Evolutionary conservation across 495 filamentous ascomycete genomes (phyloP), one percentile per base, ranked within the genome.

Genomic region (Cladorrhinum samala): DNA sequence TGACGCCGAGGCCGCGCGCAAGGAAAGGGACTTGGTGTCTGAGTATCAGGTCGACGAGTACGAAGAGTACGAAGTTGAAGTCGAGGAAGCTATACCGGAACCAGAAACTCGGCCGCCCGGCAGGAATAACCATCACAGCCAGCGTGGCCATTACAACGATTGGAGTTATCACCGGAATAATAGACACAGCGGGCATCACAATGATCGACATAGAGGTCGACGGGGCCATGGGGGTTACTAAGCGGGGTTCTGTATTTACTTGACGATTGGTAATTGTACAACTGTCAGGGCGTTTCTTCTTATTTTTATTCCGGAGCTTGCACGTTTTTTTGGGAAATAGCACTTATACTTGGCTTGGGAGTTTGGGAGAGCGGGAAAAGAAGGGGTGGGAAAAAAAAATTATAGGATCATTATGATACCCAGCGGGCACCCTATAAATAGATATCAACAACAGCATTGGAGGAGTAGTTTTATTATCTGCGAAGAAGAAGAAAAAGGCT

Each of bases 61-160:
- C 65, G 89, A 94, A 59, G 87, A 94, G 65, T 81, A 81, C 56
- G 83, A 87, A 59, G 72, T 82, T 41, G 83, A 86, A 59, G 72
- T 86, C 16, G 82, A 85, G 43, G 74, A 80, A 56, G 54, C 66
- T 19, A 68, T 81, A 16, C 68, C 60, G 14, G 60, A 65, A 11
- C 23, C 57, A 1, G 55, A 59, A 16, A 60, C 69, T 9, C 60
- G 60, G 9, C 68, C 67, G 9, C 49, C 60, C 13, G 66, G 36
- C 25, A 50, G 30, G 37, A 30, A 58, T 13, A 48, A 49, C 23
- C 19, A 53, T 14, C 53, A 60, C 18, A 43, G 57, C 9, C 25
- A 39, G 36, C 45, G 57, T 13, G 21, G 52, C 24, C 42, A 53
- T 45, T 39, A 53, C 23, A 53, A 50, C 18, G 59, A 65, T 16